Percentiles rank a stretch among this genome's conserved stretches.
Evolutionary conservation across 106 monocot species (phyloP).

Genomic region (Allium fistulosum): DNA sequence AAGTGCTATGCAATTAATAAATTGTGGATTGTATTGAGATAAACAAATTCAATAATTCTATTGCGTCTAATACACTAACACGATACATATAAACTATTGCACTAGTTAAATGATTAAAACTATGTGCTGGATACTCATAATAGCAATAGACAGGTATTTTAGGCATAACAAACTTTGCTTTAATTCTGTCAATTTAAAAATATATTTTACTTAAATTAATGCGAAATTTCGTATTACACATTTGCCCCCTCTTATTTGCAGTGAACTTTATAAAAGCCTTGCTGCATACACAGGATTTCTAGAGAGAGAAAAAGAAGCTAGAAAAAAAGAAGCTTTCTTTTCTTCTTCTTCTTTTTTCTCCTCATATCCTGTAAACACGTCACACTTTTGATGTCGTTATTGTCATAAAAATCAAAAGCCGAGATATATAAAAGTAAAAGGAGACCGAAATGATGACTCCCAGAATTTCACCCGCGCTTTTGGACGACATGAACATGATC

Average conservation of each 20-base stretch:
- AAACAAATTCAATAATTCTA: too few relatives aligned
- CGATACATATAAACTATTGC: too few relatives aligned
- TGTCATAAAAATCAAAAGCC: background rate
- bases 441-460: background rate
- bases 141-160: slow-evolving; percentile 1
- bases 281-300: background rate
- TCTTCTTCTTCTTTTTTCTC: slow-evolving; percentile 1
- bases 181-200: background rate
- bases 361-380: background rate
- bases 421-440: background rate
- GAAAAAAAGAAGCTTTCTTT: background rate
- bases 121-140: too few relatives aligned
- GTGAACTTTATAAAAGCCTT: background rate
- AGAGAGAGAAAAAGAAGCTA: background rate
- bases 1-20: too few relatives aligned
- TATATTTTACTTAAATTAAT: background rate
- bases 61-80: too few relatives aligned
- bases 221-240: background rate
- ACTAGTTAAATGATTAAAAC: too few relatives aligned
- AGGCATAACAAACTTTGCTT: background rate
- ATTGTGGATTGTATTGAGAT: too few relatives aligned
- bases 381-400: background rate
- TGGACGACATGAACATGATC: slow-evolving; percentile 14
- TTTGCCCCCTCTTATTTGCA: background rate
- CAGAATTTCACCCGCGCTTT: slow-evolving; percentile 9